Evolutionary conservation across 2,329 filamentous ascomycete species (phyloP).

Genomic region (Botrytis fabae): DNA sequence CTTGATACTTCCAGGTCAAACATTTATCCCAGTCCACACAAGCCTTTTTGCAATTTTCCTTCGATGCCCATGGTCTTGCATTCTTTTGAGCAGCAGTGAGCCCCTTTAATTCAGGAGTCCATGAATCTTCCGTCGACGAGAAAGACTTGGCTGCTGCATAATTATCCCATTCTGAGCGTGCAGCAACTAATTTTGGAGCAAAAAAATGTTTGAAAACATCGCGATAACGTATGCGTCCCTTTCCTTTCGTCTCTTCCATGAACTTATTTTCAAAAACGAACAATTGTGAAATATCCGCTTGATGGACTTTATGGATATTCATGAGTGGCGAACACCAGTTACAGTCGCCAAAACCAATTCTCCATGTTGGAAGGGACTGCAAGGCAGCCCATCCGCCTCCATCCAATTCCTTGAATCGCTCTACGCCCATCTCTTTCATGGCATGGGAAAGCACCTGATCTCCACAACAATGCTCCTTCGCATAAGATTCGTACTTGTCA

Average conservation of each 20-base stretch:
- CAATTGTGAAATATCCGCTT: conserved; percentile 25
- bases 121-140: conserved; percentile 2
- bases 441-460: conserved; percentile 27
- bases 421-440: conserved; percentile 20
- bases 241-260: conserved; percentile 18
- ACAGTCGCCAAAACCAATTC: conserved; percentile 26
- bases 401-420: conserved; percentile 21
- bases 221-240: conserved; percentile 23
- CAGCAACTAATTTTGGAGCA: not conserved
- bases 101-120: not conserved
- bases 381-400: conserved; percentile 26
- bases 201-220: conserved; percentile 25
- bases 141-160: conserved; percentile 25
- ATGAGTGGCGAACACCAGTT: conserved; percentile 26
- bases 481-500: conserved; percentile 20
- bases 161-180: conserved; percentile 27
- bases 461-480: conserved; percentile 25
- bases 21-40: conserved; percentile 27
- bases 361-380: conserved; percentile 23
- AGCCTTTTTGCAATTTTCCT: conserved; percentile 24
- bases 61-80: conserved; percentile 25
- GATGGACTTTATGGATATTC: conserved; percentile 29
- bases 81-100: conserved; percentile 1
- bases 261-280: conserved; percentile 26
- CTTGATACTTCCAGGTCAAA: conserved; percentile 28